Percentiles rank a stretch among this genome's conserved stretches.
Conservation (phyloP, 2,329 filamentous ascomycete species). For the Fusarium sublunatum region DNA sequence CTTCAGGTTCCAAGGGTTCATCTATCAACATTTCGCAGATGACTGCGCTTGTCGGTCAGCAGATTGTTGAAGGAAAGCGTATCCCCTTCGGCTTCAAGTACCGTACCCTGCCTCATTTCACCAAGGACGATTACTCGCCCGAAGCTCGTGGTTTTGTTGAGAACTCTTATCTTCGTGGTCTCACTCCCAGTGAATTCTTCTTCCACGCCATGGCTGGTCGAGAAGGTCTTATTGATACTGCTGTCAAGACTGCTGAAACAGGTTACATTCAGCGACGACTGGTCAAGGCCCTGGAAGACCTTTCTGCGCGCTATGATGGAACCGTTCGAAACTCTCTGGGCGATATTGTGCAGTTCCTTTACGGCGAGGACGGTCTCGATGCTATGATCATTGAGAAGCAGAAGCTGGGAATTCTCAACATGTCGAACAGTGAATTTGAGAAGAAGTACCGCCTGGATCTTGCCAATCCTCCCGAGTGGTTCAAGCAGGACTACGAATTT, state of each 20-base stretch:
- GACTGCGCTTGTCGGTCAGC: constrained; percentile 97
- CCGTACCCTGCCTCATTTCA: constrained; percentile 95
- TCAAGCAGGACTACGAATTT: constrained; percentile 73
- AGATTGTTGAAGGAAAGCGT: constrained; percentile 98
- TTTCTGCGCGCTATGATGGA: constrained; percentile 97
- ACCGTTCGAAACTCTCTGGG: constrained; percentile 97
- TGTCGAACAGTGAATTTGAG: constrained; percentile 81
- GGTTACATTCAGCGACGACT: constrained; percentile 99
- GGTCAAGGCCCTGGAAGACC: constrained; percentile 97
- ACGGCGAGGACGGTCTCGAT: constrained; percentile 96
- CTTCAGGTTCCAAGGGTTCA: constrained; percentile 97
- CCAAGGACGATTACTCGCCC: constrained; percentile 98
- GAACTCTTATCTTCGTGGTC: constrained; percentile 95
- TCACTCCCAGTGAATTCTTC: constrained; percentile 97
- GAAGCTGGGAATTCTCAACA: constrained; percentile 84
- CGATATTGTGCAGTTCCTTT: constrained; percentile 96
- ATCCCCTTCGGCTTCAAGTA: constrained; percentile 99
- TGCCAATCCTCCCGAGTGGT: constrained; percentile 66
- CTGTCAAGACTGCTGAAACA: constrained; percentile 98
- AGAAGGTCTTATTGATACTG: constrained; percentile 99
- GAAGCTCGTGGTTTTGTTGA: constrained; percentile 98
- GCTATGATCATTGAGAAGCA: constrained; percentile 95
- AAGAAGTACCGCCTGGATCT: constrained; percentile 87
- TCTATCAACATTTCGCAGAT: constrained; percentile 99
- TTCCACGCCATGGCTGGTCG: constrained; percentile 99